Evolutionary conservation across 2,329 filamentous ascomycete genomes (phyloP), one percentile per base, ranked within the genome.

Genomic region (Thielaviopsis ethacetica): DNA sequence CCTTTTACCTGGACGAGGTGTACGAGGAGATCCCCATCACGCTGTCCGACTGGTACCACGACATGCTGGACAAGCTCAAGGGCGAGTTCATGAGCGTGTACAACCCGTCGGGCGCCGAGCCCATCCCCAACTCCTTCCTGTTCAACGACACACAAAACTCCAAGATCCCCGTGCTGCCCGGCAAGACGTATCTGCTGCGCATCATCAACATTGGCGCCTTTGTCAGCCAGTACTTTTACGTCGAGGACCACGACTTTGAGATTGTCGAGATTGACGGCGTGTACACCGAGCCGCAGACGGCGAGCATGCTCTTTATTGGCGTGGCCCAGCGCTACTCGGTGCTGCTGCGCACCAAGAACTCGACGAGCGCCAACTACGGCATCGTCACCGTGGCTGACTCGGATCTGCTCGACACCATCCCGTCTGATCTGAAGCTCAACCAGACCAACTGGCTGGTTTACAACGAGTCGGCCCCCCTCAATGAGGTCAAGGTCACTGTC

Each of bases 11-110:
- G 44, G 69, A 69, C 49, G 65, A 74, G 47, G 76, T 75, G 59
- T 78, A 82, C 51, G 75, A 78, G 38, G 77, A 82, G 65, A 66
- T 78, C n/a, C 70, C 76, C 0, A 62, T 83, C n/a, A 80, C 77
- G 0, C 63, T 82, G 38, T 78, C 76, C 1, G 80, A 83, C 63
- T 83, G 80, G 80, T 82, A 83, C 64, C 79, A 83, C 61, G 70
- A 76, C 22, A 70, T 81, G 64, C 79, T 81, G 71, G 70, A 72
- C 0, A 66, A 66, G 2, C 69, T 82, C 2, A 69, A 78, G 53
- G 66, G 70, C 2, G 60, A 70, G 30, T 81, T 81, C 62, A 67
- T 78, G 52, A 75, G 70, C 56, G 63, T 71, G 49, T 66, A 71
- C 59, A 77, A 77, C 55, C 73, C 72, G 5, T 72, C 71, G n/a